These are phyloP conservation scores for Meyerozyma smithsonii DNA, from an alignment of 1,139 yeast genomes.

Conservation along the genomic window DNA sequence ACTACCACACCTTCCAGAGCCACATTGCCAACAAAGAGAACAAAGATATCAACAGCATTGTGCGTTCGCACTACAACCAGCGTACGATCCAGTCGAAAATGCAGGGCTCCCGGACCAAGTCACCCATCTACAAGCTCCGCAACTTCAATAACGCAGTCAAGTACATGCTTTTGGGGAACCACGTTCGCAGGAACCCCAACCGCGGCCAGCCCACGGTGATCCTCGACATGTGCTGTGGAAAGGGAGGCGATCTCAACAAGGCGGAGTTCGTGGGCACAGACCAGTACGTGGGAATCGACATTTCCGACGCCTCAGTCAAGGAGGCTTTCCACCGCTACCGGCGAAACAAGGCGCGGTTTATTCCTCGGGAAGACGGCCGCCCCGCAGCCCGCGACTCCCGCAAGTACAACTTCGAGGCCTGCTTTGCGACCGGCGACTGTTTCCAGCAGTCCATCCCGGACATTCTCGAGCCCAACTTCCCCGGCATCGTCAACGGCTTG, in stretches of 20 bases:
- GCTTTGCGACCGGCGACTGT: conserved; percentile 89
- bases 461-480: conserved; percentile 59
- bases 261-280: conserved; percentile 72
- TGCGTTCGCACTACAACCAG: conserved; percentile 80
- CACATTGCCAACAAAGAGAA: conserved; percentile 30
- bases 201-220: conserved; percentile 40
- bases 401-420: conserved; percentile 61
- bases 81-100: conserved; percentile 67
- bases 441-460: conserved; percentile 67
- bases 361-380: conserved; percentile 23
- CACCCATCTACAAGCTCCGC: conserved; percentile 82
- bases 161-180: conserved; percentile 75
- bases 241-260: conserved; percentile 94
- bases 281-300: conserved; percentile 86
- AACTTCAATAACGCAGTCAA: conserved; percentile 91
- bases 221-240: conserved; percentile 92
- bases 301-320: conserved; percentile 79
- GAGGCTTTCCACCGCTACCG: conserved; percentile 79
- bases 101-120: conserved; percentile 58
- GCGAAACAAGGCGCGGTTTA: conserved; percentile 38
- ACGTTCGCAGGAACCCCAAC: conserved; percentile 43
- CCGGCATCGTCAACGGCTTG: conserved; percentile 50
- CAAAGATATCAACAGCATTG: conserved; percentile 52
- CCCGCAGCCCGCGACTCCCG: conserved; percentile 34
- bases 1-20: conserved; percentile 41